A percentile compares a stretch with the other conserved stretches of the same genome.
Conservation (phyloP, 768 basidiomycete species). For the Pulveroboletus sp. region DNA sequence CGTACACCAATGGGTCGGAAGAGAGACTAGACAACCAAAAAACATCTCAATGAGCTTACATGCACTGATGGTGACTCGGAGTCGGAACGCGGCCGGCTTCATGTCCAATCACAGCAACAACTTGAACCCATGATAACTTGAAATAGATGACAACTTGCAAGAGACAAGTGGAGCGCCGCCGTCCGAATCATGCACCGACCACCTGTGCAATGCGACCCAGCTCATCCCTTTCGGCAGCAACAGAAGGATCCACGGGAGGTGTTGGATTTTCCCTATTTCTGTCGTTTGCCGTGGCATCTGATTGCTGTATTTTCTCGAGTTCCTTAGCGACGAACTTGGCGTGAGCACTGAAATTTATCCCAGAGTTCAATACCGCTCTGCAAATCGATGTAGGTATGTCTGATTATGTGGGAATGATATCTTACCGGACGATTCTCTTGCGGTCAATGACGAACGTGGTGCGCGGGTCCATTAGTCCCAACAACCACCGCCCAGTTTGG, state of each 20-base stretch:
- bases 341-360: conserved; percentile 63
- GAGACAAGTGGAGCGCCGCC: background rate
- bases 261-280: background rate
- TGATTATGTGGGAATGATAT: conserved; percentile 9
- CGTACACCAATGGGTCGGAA: background rate
- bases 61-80: too few relatives aligned
- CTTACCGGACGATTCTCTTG: conserved; percentile 63
- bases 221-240: conserved; percentile 12
- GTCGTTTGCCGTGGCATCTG: background rate
- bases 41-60: background rate
- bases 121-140: too few relatives aligned
- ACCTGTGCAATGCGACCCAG: conserved; percentile 21
- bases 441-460: conserved; percentile 77
- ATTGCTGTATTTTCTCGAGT: conserved; percentile 46
- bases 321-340: conserved; percentile 69
- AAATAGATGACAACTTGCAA: too few relatives aligned
- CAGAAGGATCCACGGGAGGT: conserved; percentile 5
- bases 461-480: conserved; percentile 64
- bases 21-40: background rate
- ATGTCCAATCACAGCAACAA: too few relatives aligned
- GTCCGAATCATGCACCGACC: conserved; percentile 14
- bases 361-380: conserved; percentile 60
- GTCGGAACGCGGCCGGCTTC: too few relatives aligned
- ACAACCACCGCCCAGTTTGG: conserved; percentile 59
- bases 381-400: background rate